Percentiles rank a stretch among this genome's conserved stretches.
These are phyloP conservation scores for Solanum hybrid DNA, from an alignment of 305 asterid genomes.

Conservation along the genomic window DNA sequence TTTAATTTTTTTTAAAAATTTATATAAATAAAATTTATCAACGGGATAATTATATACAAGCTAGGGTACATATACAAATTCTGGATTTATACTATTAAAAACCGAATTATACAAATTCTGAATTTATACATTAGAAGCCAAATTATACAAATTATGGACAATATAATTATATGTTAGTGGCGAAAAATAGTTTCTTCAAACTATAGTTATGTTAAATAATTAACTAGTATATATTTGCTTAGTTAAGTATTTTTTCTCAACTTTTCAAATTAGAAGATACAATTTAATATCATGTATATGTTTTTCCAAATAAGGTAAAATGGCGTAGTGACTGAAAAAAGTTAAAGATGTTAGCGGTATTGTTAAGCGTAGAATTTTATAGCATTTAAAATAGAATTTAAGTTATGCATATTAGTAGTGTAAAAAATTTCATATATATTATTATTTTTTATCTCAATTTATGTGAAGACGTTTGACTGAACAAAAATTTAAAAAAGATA, in stretches of 20 bases:
- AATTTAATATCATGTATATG: background rate
- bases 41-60: background rate
- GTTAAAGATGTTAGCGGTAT: background rate
- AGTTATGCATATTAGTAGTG: background rate
- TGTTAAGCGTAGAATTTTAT: background rate
- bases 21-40: background rate
- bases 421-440: no score
- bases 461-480: background rate
- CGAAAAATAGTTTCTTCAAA: no score
- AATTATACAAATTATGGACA: no score
- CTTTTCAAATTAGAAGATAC: background rate
- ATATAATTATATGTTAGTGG: no score
- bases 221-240: no score
- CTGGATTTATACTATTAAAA: no score
- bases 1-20: no score
- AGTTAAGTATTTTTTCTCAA: background rate
- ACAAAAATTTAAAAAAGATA: background rate
- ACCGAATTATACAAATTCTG: background rate
- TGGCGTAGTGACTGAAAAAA: background rate
- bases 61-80: background rate
- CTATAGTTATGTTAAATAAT: no score
- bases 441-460: background rate
- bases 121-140: no score
- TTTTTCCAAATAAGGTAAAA: background rate
- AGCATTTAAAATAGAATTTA: background rate